Evolutionary conservation across 2,329 filamentous ascomycete species (phyloP).

Genomic region (Lachnellula subtilissima): DNA sequence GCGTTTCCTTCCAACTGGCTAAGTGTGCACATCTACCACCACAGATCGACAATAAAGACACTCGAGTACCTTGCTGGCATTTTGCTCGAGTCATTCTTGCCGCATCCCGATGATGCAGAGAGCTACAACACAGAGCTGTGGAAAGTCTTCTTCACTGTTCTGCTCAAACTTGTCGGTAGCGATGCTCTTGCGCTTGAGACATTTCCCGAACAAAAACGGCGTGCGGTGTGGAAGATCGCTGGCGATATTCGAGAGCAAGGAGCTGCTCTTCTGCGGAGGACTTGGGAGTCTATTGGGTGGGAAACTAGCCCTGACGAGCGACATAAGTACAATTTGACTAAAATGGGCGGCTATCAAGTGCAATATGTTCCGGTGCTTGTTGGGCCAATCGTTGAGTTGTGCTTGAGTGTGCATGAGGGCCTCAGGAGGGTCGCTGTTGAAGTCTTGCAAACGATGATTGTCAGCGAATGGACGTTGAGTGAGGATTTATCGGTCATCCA

Average conservation of each 20-base stretch:
- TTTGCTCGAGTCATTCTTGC: conserved; percentile 77
- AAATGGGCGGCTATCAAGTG: conserved; percentile 94
- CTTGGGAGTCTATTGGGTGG: conserved; percentile 97
- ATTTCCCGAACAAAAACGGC: conserved; percentile 91
- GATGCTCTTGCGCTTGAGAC: conserved; percentile 87
- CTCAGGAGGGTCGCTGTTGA: conserved; percentile 85
- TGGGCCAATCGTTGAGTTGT: conserved; percentile 86
- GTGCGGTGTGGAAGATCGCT: conserved; percentile 98
- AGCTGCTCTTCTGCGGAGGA: conserved; percentile 75
- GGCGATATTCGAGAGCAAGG: conserved; percentile 92
- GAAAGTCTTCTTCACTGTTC: conserved; percentile 86
- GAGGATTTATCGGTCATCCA: conserved; percentile 88
- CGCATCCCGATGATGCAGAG: conserved; percentile 79
- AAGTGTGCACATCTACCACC: conserved; percentile 87
- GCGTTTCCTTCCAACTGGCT: conserved; percentile 89
- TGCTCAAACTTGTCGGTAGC: conserved; percentile 85
- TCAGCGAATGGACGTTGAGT: conserved; percentile 95
- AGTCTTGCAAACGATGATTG: conserved; percentile 94
- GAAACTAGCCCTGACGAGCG: conserved; percentile 79
- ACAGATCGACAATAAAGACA: conserved; percentile 81
- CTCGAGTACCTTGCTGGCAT: conserved; percentile 78
- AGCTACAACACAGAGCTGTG: conserved; percentile 86
- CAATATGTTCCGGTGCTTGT: conserved; percentile 95
- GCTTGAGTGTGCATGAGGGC: conserved; percentile 90
- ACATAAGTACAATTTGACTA: conserved; percentile 69